Base-by-base conservation (phyloP, 75 land plant genomes). In the Pinus tabuliformis region DNA sequence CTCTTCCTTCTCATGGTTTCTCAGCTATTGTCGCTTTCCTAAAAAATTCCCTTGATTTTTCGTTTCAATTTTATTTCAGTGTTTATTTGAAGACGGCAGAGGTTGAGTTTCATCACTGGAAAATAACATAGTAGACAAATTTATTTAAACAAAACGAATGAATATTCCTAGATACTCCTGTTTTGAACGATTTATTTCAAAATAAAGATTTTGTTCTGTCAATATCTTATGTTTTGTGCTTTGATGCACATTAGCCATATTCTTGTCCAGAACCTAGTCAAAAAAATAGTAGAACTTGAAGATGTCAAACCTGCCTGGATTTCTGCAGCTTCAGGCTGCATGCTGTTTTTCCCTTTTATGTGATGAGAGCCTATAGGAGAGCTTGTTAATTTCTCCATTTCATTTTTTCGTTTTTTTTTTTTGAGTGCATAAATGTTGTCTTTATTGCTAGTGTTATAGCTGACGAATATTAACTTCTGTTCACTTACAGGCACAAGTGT, bases 401-500 rank as follows among this genome's bases (percentile, higher is more conserved):
- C 52, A 3, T 68, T 6, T 6, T 36, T 39, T 17, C 37, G n/a
- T 66, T 33, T 37, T n/a, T 15, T 20, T 28, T 36, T 66, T 17
- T 18, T 1, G 30, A 42, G n/a, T 36, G 9, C 45, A 66, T 17
- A 36, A 20, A 4, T 15, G 15, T 33, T 6, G 20, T 3, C 20
- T 33, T 37, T 18, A 18, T 18, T 68, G 33, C 49, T 68, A 42
- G 12, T 68, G 18, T 39, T 68, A 68, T 6, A 68, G 52, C 52
- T 68, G 8, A n/a, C 0, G 14, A 39, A 42, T 66, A 9, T 8
- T 14, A 18, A 68, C 20, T 68, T 68, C 20, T 42, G 42, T 75
- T 75, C 61, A 2, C 16, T 78, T 36, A 33, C 83, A 97, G 98
- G 99, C 37, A 92, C 89, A 37, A 97, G 89, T 80, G 99, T 96